Evolutionary conservation across 495 filamentous ascomycete species (phyloP).

Genomic region (Tuber umbilicatum): DNA sequence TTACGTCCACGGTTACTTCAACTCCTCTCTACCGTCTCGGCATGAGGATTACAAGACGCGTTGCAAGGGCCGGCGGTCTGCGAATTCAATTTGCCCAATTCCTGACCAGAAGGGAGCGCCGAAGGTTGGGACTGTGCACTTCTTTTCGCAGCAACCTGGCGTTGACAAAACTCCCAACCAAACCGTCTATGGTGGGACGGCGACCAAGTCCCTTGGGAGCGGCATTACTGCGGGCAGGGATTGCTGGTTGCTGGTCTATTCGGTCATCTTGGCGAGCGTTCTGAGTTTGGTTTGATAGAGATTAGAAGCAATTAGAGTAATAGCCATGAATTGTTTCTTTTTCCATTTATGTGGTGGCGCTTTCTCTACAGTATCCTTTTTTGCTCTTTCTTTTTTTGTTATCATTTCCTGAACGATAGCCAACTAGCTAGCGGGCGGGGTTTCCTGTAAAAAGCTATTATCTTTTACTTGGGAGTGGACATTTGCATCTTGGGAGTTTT

Average conservation of each 20-base stretch:
- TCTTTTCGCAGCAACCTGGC: slow-evolving; percentile 51
- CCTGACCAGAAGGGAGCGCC: slow-evolving; percentile 50
- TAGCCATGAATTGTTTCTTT: not conserved
- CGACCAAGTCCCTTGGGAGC: not conserved
- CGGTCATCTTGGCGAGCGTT: not conserved
- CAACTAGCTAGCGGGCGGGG: not conserved
- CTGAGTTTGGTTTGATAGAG: not conserved
- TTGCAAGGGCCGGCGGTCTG: slow-evolving; percentile 47
- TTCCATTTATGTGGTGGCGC: not conserved
- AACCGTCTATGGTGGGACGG: slow-evolving; percentile 45
- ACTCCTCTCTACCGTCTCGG: slow-evolving; percentile 51
- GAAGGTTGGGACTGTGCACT: slow-evolving; percentile 47
- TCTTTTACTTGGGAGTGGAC: not conserved
- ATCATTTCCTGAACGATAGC: not conserved
- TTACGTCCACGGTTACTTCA: slow-evolving; percentile 74
- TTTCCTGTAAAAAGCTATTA: not conserved
- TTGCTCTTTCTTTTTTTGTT: not conserved
- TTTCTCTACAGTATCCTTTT: not conserved
- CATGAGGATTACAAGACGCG: slow-evolving; percentile 47
- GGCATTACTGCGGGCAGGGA: slow-evolving; percentile 8
- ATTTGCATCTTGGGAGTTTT: not conserved
- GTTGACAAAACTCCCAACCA: slow-evolving; percentile 55
- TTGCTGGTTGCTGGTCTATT: slow-evolving; percentile 5
- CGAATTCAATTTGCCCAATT: slow-evolving; percentile 52
- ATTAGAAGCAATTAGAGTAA: not conserved